Base-by-base conservation (phyloP, 164 flowering plant species). In the Umbilicus rupestris region DNA sequence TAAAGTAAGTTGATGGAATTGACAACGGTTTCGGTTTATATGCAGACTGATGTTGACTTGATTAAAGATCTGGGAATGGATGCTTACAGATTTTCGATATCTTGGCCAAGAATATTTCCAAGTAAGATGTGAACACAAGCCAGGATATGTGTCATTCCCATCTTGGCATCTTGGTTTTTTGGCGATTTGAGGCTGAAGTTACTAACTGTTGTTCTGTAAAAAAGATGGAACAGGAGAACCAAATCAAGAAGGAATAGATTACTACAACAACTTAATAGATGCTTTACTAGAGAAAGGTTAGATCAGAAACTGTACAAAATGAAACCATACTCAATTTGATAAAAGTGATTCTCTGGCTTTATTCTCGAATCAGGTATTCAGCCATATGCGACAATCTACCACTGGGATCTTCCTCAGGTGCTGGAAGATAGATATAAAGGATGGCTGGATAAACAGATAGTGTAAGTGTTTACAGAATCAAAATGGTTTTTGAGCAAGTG, bases 331-430 rank as follows among this genome's bases (percentile, higher is more conserved):
- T 15, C 19, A 1, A 12, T 3, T 55, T 52, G 58, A 33, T 35
- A 7, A 64, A 57, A 30, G 44, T 66, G 41, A 65, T 33, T 15
- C 69, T 70, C 69, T 70, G 33, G 20, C 19, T 67, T 30, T 69
- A 63, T 20, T 63, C 66, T 62, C 65, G 47, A 49, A 69, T 62
- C 81, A 92, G 96, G 92, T 69, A 87, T 93, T 66, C 66, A 86
- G 76, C 97, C 96, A 16, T 90, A 76, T 72, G 94, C 72, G 67
- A 88, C 97, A 45, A 78, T 93, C 22, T 88, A 85, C 69, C 98
- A 90, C 72, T 90, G 92, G 93, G 98, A 92, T 76, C 96, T 88
- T 69, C 98, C 97, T 46, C 96, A 92, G 75, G 76, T 69, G 49
- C 90, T 93, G 58, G 87, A 93, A 77, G 97, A 93, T 63, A 78